A percentile compares a stretch with the other conserved stretches of the same genome.
phyloP scores from a whole-genome alignment of 1,139 yeast species.

The Saccharomyces hybrid region DNA sequence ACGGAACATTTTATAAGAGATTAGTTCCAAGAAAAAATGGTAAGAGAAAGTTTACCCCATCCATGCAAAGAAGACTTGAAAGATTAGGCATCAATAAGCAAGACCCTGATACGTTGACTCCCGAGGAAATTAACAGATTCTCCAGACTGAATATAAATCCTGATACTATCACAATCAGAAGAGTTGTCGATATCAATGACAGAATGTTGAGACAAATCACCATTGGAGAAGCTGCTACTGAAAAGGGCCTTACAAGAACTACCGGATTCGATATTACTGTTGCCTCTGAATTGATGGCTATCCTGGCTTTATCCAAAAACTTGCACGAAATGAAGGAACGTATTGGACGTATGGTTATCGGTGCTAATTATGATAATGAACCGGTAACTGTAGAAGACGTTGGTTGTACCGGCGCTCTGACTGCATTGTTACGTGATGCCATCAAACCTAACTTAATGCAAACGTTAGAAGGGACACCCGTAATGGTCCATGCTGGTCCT shows the following conservation, averaged over 20 bases:
- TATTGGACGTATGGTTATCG: constrained; percentile 66
- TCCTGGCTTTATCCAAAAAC: constrained; percentile 61
- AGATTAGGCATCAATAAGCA: constrained; percentile 59
- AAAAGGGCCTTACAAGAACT: constrained; percentile 61
- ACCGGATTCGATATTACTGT: constrained; percentile 79
- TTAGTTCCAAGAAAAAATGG: constrained; percentile 68
- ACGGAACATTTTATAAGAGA: constrained; percentile 57
- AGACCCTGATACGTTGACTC: constrained; percentile 59
- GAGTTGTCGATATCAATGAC: constrained; percentile 78
- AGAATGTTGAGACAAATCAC: constrained; percentile 69
- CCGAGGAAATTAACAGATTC: constrained; percentile 55
- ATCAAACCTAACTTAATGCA: constrained; percentile 80
- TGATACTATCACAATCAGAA: constrained; percentile 60
- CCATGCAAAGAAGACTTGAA: constrained; percentile 56
- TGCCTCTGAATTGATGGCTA: constrained; percentile 78
- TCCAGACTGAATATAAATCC: constrained; percentile 67
- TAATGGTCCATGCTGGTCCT: constrained; percentile 79
- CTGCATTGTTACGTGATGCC: constrained; percentile 71
- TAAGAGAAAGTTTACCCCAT: constrained; percentile 51
- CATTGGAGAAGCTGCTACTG: constrained; percentile 70
- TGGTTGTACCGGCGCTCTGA: constrained; percentile 74
- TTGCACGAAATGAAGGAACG: constrained; percentile 60
- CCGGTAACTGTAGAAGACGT: constrained; percentile 74
- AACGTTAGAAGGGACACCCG: constrained; percentile 79
- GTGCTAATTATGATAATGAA: constrained; percentile 50